Percentiles rank a stretch among this genome's conserved stretches.
Evolutionary conservation across 495 filamentous ascomycete species (phyloP).

Genomic region (Hypomontagnella submonticulosa): DNA sequence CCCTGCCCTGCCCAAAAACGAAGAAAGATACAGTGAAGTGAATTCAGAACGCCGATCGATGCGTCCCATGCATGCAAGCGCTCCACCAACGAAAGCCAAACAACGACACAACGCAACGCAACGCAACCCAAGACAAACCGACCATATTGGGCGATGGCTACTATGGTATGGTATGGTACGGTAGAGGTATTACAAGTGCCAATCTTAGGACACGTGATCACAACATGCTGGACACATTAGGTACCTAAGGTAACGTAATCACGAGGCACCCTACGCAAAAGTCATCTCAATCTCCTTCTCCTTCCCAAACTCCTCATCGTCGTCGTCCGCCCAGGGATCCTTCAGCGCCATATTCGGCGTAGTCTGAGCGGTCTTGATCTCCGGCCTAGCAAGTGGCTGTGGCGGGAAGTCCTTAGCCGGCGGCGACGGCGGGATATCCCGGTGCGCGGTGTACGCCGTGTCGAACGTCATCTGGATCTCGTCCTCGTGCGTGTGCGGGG

Average conservation of each 20-base stretch:
- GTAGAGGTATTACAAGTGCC: too few species aligned
- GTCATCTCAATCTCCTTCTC: constrained; percentile 80
- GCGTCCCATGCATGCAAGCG: not conserved
- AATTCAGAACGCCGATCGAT: constrained; percentile 9
- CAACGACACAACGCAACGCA: too few species aligned
- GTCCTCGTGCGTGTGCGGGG: constrained; percentile 45
- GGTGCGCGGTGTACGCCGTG: constrained; percentile 61
- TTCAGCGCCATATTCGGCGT: constrained; percentile 61
- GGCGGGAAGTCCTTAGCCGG: constrained; percentile 47
- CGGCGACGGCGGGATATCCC: constrained; percentile 43
- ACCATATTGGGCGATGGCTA: not conserved
- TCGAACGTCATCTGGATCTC: constrained; percentile 81
- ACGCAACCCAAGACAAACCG: constrained; percentile 3
- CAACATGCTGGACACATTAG: too few species aligned
- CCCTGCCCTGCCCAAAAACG: not conserved
- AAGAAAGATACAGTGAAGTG: not conserved
- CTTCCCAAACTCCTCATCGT: constrained; percentile 76
- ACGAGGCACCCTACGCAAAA: constrained; percentile 66
- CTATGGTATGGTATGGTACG: too few species aligned
- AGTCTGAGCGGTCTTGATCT: constrained; percentile 52
- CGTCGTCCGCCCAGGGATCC: constrained; percentile 89
- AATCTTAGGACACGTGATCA: too few species aligned
- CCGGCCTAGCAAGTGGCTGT: constrained; percentile 52
- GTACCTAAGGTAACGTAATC: too few species aligned
- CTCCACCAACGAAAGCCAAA: too few species aligned